Percentiles rank a stretch among this genome's conserved stretches.
These are phyloP conservation scores for Acacia melanoxylon DNA, from an alignment of 306 rosid genomes.

Conservation along the genomic window DNA sequence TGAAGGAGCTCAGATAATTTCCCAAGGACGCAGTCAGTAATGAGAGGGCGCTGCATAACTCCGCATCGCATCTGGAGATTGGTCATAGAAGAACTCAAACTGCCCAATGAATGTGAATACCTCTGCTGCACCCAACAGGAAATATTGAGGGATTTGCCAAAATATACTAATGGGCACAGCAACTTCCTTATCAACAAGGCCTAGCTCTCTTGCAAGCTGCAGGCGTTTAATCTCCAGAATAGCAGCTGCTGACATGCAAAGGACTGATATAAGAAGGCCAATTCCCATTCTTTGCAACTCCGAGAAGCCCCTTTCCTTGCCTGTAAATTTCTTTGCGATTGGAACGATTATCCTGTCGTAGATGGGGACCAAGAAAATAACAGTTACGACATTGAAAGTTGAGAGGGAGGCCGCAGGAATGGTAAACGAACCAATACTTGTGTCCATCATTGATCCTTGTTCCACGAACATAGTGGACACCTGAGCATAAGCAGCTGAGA, in stretches of 20 bases:
- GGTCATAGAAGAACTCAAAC: conserved; percentile 93
- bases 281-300: conserved; percentile 96
- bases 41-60: conserved; percentile 91
- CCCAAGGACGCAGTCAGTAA: conserved; percentile 80
- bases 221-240: conserved; percentile 69
- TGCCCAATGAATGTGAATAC: conserved; percentile 84
- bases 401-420: conserved; percentile 97
- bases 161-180: conserved; percentile 73
- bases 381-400: conserved; percentile 71
- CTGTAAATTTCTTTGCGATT: conserved; percentile 71
- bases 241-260: conserved; percentile 97
- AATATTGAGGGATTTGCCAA: conserved; percentile 91
- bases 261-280: conserved; percentile 76
- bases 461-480: conserved; percentile 96
- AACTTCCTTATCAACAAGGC: conserved; percentile 54
- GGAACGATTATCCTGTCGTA: conserved; percentile 83
- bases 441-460: conserved; percentile 89
- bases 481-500: conserved; percentile 90
- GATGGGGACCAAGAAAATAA: conserved; percentile 87
- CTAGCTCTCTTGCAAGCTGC: conserved; percentile 66
- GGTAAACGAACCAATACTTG: conserved; percentile 69
- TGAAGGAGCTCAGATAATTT: conserved; percentile 82
- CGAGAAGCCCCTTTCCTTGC: conserved; percentile 85
- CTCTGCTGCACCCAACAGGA: conserved; percentile 88
- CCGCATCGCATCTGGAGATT: conserved; percentile 97